Evolutionary conservation across 768 basidiomycete species (phyloP), one percentile per base, ranked within the genome.

Genomic region (Podaxis rugospora): DNA sequence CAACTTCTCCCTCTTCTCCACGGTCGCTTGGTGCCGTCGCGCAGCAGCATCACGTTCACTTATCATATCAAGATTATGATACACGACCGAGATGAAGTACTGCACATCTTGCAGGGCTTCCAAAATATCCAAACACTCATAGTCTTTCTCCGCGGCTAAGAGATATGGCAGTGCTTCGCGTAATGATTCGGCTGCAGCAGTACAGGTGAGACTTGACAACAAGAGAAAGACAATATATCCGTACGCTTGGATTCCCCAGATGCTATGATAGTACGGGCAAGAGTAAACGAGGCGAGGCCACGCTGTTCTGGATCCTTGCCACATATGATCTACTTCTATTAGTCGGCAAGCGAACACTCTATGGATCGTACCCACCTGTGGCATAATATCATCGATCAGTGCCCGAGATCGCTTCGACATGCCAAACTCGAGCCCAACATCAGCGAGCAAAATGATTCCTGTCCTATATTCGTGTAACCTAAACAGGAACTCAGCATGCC

Each of bases 401-500:
- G 78, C 80, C 64, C 75, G 78, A 59, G 84, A 86, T 62, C 84
- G 80, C 66, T 83, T 82, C 13, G 87, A 81, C 82, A 93, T 84
- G 14, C 86, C 88, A 68, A 90, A 88, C 66, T 93, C 90, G 18
- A 93, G 73, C 6, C 86, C 84, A 62, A 91, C 73, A 66, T 95
- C 93, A 1, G 93, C 92, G 18, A 94, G 80, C 35, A 93, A 69
- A 62, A 89, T 79, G 35, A 89, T 79, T 0, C 83, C 87, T 3
- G 84, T 83, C 59, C 92, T 80, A 67, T 93, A 90, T 23, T 85
- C 70, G 14, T 80, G 78, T 66, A 86, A 82, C 58, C 87, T 83
- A 56, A 85, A 83, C 57, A 90, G 82, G 68, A 90, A 91, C 70
- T 94, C 91, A 0, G 92, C 84, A 61, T 89, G 80, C 90, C 92